Conservation (phyloP, 2,329 filamentous ascomycete genomes). For the Cercospora brassicicola region DNA sequence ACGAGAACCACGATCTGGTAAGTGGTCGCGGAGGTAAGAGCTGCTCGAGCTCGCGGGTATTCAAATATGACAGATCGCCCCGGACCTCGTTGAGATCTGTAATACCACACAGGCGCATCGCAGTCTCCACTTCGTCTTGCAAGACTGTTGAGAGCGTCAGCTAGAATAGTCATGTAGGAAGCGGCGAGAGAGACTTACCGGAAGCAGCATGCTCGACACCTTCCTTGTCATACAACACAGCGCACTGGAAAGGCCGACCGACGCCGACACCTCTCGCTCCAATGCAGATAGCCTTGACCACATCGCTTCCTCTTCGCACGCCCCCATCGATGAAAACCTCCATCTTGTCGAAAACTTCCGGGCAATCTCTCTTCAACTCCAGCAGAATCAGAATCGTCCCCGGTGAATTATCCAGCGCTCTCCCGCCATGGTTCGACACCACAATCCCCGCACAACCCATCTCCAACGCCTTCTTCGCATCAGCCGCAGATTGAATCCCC, state of each 20-base stretch:
- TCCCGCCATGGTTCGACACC: constrained; percentile 54
- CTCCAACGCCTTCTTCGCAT: constrained; percentile 46
- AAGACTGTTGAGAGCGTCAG: constrained; percentile 37
- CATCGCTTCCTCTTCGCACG: constrained; percentile 62
- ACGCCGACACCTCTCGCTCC: constrained; percentile 63
- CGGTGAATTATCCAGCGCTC: constrained; percentile 52
- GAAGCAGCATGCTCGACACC: constrained; percentile 55
- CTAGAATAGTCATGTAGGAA: background rate
- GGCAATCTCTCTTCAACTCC: constrained; percentile 62
- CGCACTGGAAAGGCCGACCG: constrained; percentile 62
- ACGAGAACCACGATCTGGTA: constrained; percentile 21
- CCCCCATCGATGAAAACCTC: constrained; percentile 67
- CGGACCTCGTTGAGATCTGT: constrained; percentile 61
- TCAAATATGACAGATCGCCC: constrained; percentile 57
- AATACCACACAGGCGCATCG: constrained; percentile 66
- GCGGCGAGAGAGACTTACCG: constrained; percentile 46
- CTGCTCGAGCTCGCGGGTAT: constrained; percentile 55
- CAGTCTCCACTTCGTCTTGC: constrained; percentile 62
- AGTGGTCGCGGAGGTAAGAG: constrained; percentile 44
- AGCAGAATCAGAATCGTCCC: constrained; percentile 60
- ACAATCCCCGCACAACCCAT: constrained; percentile 50
- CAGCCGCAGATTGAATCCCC: constrained; percentile 45
- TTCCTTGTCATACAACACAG: constrained; percentile 59
- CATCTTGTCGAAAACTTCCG: constrained; percentile 60
- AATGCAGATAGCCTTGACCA: constrained; percentile 66